phyloP scores from a whole-genome alignment of 257 asterid species.

The Verbena officinalis region DNA sequence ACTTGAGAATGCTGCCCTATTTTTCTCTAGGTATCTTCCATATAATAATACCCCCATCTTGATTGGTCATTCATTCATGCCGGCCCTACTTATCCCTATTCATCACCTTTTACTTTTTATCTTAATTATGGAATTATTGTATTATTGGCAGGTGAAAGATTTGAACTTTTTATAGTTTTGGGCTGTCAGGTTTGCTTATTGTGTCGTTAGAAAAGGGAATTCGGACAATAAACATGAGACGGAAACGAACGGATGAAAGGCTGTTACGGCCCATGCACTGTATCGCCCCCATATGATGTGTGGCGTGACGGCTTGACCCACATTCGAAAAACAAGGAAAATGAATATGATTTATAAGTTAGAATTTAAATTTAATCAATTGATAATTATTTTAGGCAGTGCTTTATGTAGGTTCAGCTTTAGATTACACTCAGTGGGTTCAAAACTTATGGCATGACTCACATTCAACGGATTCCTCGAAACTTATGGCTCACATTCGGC shows the following conservation, averaged over 20 bases:
- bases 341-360: too few relatives aligned
- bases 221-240: slow-evolving; percentile 1
- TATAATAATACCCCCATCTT: background rate
- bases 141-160: background rate
- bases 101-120: slow-evolving; percentile 13
- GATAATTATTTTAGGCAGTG: too few relatives aligned
- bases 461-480: too few relatives aligned
- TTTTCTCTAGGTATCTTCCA: background rate
- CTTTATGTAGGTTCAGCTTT: too few relatives aligned
- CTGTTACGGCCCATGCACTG: too few relatives aligned
- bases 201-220: background rate
- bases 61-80: slow-evolving; percentile 5
- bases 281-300: too few relatives aligned
- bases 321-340: too few relatives aligned
- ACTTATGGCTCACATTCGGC: too few relatives aligned
- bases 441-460: too few relatives aligned
- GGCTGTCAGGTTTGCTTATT: slow-evolving; percentile 3
- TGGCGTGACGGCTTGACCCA: too few relatives aligned
- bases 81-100: slow-evolving; percentile 15
- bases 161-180: background rate
- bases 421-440: too few relatives aligned
- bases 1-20: slow-evolving; percentile 13
- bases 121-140: background rate
- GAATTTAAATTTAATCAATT: too few relatives aligned
- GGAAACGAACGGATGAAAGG: background rate